Percentiles rank a stretch among this genome's conserved stretches.
Conservation (phyloP, 1,139 yeast species). For the Blastobotrys apis region DNA sequence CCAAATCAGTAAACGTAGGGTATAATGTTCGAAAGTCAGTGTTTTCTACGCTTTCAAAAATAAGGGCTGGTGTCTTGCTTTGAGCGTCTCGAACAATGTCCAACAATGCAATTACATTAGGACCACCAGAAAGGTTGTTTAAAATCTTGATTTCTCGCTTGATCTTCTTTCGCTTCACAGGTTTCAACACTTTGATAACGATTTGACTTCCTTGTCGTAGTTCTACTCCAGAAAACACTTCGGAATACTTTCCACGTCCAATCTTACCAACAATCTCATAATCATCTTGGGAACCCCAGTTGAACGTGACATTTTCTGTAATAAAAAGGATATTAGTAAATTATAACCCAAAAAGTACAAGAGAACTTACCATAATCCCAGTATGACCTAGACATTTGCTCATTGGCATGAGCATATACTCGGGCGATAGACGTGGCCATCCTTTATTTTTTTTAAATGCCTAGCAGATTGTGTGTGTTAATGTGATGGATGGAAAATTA, state of each 20-base stretch:
- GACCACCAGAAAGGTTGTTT: conserved; percentile 75
- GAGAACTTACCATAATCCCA: conserved; percentile 66
- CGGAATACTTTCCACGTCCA: conserved; percentile 93
- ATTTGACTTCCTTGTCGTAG: conserved; percentile 30
- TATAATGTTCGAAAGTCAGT: conserved; percentile 82
- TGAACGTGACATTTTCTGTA: conserved; percentile 38
- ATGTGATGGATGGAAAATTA: not conserved
- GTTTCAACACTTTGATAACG: conserved; percentile 87
- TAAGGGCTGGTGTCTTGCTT: conserved; percentile 86
- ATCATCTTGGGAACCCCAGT: conserved; percentile 57
- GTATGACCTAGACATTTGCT: conserved; percentile 66
- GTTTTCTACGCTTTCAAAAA: conserved; percentile 81
- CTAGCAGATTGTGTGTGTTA: not conserved
- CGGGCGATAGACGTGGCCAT: conserved; percentile 52
- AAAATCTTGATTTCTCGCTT: conserved; percentile 86
- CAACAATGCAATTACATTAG: conserved; percentile 67
- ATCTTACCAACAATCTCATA: conserved; percentile 84
- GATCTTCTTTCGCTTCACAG: conserved; percentile 88
- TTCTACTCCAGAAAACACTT: conserved; percentile 76
- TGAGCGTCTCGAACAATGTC: conserved; percentile 78
- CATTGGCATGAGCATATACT: conserved; percentile 78
- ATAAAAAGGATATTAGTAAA: not conserved
- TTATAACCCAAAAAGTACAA: not conserved
- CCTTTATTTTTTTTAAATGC: no score
- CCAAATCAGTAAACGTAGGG: conserved; percentile 72